phyloP scores from a whole-genome alignment of 2,329 filamentous ascomycete species.

The Acrocalymma vagum region DNA sequence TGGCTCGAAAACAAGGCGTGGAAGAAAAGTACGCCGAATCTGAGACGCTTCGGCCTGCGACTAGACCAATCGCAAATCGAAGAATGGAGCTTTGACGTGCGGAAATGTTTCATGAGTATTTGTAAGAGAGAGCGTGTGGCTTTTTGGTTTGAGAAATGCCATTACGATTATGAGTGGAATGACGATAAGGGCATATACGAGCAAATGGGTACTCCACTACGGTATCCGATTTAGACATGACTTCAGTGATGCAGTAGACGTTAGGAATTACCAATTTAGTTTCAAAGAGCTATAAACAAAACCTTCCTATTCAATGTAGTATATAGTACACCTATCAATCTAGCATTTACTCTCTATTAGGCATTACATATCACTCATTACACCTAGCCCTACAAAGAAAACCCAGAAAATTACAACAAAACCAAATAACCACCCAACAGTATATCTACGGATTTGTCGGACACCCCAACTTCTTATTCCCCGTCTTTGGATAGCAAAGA shows the following conservation, averaged over 20 bases:
- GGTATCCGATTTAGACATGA: constrained; percentile 3
- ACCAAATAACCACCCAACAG: too few species aligned
- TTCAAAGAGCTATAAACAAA: too few species aligned
- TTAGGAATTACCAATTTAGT: too few species aligned
- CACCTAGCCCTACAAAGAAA: too few species aligned
- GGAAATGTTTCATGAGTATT: constrained; percentile 3
- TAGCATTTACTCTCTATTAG: too few species aligned
- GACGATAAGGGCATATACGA: constrained; percentile 2
- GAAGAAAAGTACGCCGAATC: constrained; percentile 3
- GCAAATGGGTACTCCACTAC: constrained; percentile 4
- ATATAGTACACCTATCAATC: too few species aligned
- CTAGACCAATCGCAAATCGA: constrained; percentile 1
- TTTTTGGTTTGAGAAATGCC: constrained; percentile 7
- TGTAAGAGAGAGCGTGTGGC: constrained; percentile 2
- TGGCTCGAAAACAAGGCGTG: constrained; percentile 7
- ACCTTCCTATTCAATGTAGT: too few species aligned
- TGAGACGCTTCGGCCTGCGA: constrained; percentile 2
- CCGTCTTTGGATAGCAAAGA: not conserved
- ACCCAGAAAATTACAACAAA: too few species aligned
- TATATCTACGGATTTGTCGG: not conserved
- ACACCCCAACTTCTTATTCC: constrained; percentile 1
- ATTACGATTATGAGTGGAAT: constrained; percentile 9
- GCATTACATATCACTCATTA: too few species aligned
- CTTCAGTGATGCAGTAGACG: too few species aligned
- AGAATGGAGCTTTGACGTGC: constrained; percentile 3